Percentiles rank a stretch among this genome's conserved stretches.
phyloP scores from a whole-genome alignment of 352 stramenopile genomes.

The Globisporangium echinulatum region DNA sequence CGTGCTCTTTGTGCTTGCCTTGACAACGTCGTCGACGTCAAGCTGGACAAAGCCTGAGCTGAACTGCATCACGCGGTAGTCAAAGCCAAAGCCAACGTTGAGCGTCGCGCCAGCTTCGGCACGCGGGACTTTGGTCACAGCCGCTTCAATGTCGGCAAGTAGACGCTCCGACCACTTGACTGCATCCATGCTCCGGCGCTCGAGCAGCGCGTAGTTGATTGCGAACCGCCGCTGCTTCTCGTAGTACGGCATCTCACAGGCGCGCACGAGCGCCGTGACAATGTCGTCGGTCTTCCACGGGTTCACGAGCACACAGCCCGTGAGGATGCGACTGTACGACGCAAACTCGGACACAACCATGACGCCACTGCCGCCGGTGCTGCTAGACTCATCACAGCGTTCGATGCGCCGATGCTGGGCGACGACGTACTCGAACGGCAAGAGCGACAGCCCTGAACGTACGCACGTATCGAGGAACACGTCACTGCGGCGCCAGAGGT shows the following conservation, averaged over 20 bases:
- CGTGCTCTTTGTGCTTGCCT: slow-evolving; percentile 53
- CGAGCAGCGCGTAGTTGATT: slow-evolving; percentile 87
- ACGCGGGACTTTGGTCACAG: slow-evolving; percentile 33
- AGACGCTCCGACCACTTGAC: slow-evolving; percentile 92
- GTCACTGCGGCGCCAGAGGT: slow-evolving; percentile 64
- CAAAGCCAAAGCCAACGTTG: slow-evolving; percentile 92
- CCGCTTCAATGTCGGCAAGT: slow-evolving; percentile 91
- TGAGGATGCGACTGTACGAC: slow-evolving; percentile 93
- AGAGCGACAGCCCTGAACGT: slow-evolving; percentile 54
- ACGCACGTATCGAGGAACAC: slow-evolving; percentile 68
- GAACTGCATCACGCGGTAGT: slow-evolving; percentile 95
- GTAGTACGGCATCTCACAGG: slow-evolving; percentile 69
- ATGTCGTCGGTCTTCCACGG: slow-evolving; percentile 94
- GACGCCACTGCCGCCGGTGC: slow-evolving; percentile 52
- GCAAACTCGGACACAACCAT: slow-evolving; percentile 97
- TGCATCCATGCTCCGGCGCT: slow-evolving; percentile 48
- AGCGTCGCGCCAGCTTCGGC: slow-evolving; percentile 60
- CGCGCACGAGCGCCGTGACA: slow-evolving; percentile 54
- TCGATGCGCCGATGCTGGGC: slow-evolving; percentile 50
- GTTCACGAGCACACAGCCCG: slow-evolving; percentile 95
- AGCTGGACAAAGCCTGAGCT: slow-evolving; percentile 91
- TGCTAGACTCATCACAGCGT: slow-evolving; percentile 20
- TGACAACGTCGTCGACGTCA: slow-evolving; percentile 84
- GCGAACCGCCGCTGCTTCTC: slow-evolving; percentile 68
- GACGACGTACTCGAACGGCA: slow-evolving; percentile 76